Evolutionary conservation across 257 asterid species (phyloP), one percentile per base, ranked within the genome.

Genomic region (Ligustrum vulgare): DNA sequence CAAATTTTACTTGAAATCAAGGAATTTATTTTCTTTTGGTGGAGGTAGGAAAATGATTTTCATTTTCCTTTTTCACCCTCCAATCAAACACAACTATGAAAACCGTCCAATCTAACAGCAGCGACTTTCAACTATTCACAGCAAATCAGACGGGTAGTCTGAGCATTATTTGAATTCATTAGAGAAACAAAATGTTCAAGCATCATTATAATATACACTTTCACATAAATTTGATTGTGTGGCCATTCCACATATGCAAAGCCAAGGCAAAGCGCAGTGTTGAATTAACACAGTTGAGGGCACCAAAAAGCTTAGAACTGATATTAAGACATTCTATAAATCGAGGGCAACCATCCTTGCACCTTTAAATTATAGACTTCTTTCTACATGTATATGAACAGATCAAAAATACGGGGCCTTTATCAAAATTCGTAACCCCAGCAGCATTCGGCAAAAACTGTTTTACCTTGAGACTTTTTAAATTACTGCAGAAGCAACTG

Each of bases 401-500:
- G 64, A 56, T 2, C 62, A 37, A 63, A 35, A 11, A 65, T 33
- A 58, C 1, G 47, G 47, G 62, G 12, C 64, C 34, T 16, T 36
- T 5, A 18, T 32, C 66, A 72, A 78, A 56, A 45, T 18, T 35
- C 20, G n/a, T 20, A 76, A 58, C 8, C 35, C 6, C 0, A 12
- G 39, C 62, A 72, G 77, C 79, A 72, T 43, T 71, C 36, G 72
- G 73, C 81, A 75, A 82, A 81, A 77, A 72, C 56, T 56, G 32
- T 41, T 69, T 68, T 23, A 80, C 70, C 64, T 36, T 3, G 18
- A 10, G 67, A 77, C 70, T 32, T 32, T 16, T 32, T 16, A 54
- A 58, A 60, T 22, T 77, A 68, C 71, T 77, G 36, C 36, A 25
- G 66, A 71, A 72, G 16, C 28, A 80, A 68, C 25, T 6, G 78